Conservation (phyloP, 768 basidiomycete genomes). For the Lactarius akahatsu region DNA sequence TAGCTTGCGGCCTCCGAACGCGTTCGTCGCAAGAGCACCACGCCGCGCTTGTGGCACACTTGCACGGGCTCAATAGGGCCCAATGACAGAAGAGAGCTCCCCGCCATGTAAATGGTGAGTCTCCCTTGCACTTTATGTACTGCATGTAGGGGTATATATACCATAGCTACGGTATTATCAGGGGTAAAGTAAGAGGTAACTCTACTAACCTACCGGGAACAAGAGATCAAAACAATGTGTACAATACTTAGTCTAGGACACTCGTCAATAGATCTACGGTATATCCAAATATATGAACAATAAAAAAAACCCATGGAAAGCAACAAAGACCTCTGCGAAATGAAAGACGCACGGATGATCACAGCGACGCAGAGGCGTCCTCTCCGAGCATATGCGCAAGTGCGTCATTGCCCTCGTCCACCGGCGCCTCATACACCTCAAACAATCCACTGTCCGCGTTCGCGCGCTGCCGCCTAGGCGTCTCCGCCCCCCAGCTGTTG, state of each 20-base stretch:
- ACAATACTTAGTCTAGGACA: not conserved
- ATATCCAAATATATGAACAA: slow-evolving; percentile 1
- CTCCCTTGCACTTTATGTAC: not conserved
- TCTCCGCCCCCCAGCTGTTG: not conserved
- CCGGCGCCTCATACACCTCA: slow-evolving; percentile 72
- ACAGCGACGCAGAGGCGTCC: slow-evolving; percentile 26
- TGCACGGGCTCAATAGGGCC: too few species aligned
- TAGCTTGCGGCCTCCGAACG: too few species aligned
- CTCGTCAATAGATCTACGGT: not conserved
- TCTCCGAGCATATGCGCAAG: slow-evolving; percentile 68
- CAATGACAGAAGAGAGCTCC: not conserved
- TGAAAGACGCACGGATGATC: not conserved
- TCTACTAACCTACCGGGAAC: not conserved
- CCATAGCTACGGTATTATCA: not conserved
- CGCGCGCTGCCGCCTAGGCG: not conserved
- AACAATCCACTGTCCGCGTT: slow-evolving; percentile 47
- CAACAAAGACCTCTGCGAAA: not conserved
- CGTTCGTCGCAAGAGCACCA: too few species aligned
- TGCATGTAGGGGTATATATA: not conserved
- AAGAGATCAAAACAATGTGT: not conserved
- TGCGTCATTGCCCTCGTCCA: slow-evolving; percentile 62
- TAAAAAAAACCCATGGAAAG: not conserved
- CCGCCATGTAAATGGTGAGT: too few species aligned
- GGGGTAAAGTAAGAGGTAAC: not conserved
- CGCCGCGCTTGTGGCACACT: too few species aligned